Base-by-base conservation (phyloP, 257 asterid genomes). In the Gentiana straminea region DNA sequence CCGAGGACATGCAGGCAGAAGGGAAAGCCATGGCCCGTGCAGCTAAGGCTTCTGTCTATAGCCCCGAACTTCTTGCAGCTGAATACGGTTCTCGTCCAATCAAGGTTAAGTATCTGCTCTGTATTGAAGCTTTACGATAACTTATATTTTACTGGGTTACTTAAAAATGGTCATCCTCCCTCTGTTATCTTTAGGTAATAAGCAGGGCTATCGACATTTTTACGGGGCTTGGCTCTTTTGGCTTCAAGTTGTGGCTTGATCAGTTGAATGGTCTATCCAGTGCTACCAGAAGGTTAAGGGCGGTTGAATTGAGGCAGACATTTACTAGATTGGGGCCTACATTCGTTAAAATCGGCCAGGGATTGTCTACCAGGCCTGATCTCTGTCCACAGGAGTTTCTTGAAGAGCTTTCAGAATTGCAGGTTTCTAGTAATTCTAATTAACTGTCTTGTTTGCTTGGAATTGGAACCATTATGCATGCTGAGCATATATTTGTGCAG, bases 281-380 rank as follows among this genome's bases (percentile, higher is more conserved):
- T 58, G 75, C 45, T 68, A 92, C 78, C 52, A 88, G 75, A 54
- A 81, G 86, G 60, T 44, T 64, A 70, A 79, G 98, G 48, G 97
- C 98, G 3, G 67, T 77, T 60, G 80, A 76, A 61, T 70, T 85
- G 64, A 69, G 98, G 77, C 71, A 77, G 75, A 77, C 81, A 13
- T 81, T 85, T 65, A 92, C 93, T n/a, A 75, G 77, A 63, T 71
- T 92, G 72, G 98, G 98, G 2, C 98, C 98, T 55, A 92, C 98
- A 56, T 92, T 92, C 63, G 95, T 92, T 60, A 92, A 88, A 74
- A 75, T 92, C 56, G 97, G 98, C 6, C 98, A 92, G 75, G 98
- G 98, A n/a, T 76, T 92, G 68, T 88, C 99, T 59, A 85, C 97
- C 54, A 73, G 99, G 61, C 99, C 99, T 46, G 99, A 92, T 67